phyloP scores from a whole-genome alignment of 495 filamentous ascomycete genomes.

The Geoglossum glabrum region DNA sequence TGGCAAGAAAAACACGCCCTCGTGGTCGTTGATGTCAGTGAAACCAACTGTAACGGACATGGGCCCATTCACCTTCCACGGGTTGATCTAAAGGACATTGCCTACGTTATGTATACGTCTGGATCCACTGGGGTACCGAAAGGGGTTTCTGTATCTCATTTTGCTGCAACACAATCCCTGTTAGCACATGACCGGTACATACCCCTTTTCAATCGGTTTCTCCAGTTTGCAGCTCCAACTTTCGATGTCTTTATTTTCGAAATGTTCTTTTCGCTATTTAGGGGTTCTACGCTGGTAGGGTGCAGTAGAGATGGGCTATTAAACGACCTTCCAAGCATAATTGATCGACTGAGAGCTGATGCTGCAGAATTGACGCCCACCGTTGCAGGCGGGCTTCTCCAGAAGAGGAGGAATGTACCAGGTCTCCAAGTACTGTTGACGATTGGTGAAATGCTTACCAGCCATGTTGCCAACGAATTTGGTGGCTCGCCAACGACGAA shows the following conservation, averaged over 20 bases:
- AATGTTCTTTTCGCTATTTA: slow-evolving; percentile 61
- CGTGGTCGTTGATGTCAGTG: slow-evolving; percentile 17
- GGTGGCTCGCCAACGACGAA: slow-evolving; percentile 20
- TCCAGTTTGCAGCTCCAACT: slow-evolving; percentile 72
- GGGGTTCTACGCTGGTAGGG: slow-evolving; percentile 49
- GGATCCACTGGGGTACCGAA: slow-evolving; percentile 82
- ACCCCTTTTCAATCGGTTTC: slow-evolving; percentile 49
- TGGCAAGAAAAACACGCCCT: background rate
- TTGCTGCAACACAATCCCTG: slow-evolving; percentile 52
- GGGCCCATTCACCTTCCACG: slow-evolving; percentile 17
- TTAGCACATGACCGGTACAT: slow-evolving; percentile 59
- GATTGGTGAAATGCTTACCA: slow-evolving; percentile 75
- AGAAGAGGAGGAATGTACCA: slow-evolving; percentile 38
- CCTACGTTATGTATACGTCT: slow-evolving; percentile 84
- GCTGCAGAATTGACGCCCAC: slow-evolving; percentile 71
- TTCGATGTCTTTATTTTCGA: slow-evolving; percentile 85
- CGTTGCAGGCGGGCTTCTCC: slow-evolving; percentile 48
- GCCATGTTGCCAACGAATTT: slow-evolving; percentile 51
- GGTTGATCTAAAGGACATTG: slow-evolving; percentile 23
- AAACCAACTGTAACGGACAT: slow-evolving; percentile 29
- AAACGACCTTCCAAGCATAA: slow-evolving; percentile 42
- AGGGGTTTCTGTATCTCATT: slow-evolving; percentile 60
- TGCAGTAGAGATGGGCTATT: slow-evolving; percentile 43
- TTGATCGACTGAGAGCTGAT: slow-evolving; percentile 46
- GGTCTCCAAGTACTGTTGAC: slow-evolving; percentile 43